A percentile compares a stretch with the other conserved stretches of the same genome.
phyloP scores from a whole-genome alignment of 2,329 filamentous ascomycete genomes.

The Hymenoscyphus repandus region DNA sequence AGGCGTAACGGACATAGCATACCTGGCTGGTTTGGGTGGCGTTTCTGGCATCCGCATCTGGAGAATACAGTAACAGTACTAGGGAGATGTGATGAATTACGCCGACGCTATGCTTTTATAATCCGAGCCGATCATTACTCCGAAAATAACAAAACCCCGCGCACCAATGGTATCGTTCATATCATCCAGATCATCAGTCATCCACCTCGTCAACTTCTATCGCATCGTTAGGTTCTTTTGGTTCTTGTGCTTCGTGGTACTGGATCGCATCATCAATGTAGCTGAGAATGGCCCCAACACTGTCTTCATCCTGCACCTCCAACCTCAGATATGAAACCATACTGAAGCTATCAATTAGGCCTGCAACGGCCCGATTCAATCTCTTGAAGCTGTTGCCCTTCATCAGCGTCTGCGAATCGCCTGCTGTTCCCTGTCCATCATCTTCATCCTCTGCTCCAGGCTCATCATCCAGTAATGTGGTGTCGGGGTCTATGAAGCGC shows the following conservation, averaged over 20 bases:
- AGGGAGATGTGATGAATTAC: constrained; percentile 11
- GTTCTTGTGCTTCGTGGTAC: constrained; percentile 89
- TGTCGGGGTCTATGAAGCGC: constrained; percentile 83
- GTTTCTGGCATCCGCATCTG: not conserved
- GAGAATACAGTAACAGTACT: not conserved
- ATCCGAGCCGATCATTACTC: not conserved
- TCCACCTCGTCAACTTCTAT: constrained; percentile 44
- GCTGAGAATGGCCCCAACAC: constrained; percentile 76
- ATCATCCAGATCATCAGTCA: constrained; percentile 21
- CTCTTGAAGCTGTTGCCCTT: constrained; percentile 74
- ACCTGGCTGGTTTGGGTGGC: not conserved
- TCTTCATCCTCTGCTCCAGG: constrained; percentile 38
- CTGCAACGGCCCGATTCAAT: constrained; percentile 82
- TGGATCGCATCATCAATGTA: constrained; percentile 94
- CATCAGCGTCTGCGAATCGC: constrained; percentile 69
- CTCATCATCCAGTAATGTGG: constrained; percentile 72
- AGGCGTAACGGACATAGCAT: constrained; percentile 10
- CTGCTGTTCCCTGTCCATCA: constrained; percentile 46
- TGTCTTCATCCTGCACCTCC: constrained; percentile 87
- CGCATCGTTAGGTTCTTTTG: constrained; percentile 69
- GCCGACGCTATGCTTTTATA: constrained; percentile 24
- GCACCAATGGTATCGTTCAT: not conserved
- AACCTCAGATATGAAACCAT: constrained; percentile 95
- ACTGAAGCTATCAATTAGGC: constrained; percentile 93
- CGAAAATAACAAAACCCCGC: not conserved